Evolutionary conservation across 495 filamentous ascomycete genomes (phyloP), one percentile per base, ranked within the genome.

Genomic region (Astrothelium macrocarpum): DNA sequence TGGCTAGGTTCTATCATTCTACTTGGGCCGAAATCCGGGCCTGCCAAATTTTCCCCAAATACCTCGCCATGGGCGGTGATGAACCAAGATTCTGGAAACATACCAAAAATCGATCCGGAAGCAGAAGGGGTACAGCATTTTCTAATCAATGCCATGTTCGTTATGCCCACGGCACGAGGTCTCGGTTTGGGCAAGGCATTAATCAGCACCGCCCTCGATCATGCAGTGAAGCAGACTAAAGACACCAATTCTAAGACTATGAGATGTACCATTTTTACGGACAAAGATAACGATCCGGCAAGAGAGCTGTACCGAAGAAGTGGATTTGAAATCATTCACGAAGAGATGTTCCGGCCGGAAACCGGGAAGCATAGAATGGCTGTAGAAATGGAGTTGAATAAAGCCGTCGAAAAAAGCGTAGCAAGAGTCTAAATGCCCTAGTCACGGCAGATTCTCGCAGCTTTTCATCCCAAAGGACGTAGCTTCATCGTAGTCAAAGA

Each of bases 141-240:
- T 66, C 60, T 67, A 67, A 66, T 70, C 39, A 66, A 67, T 67
- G 80, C 72, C 18, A 75, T 82, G 69, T 83, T 81, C 66, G 79
- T 79, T 4, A 62, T 65, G 26, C 77, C 78, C 23, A 66, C 75
- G 53, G 76, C 71, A 28, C 73, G 82, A 43, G 69, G 75, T 20
- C 68, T 68, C 61, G 79, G 81, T 1, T 64, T 80, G 59, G 80
- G 73, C 9, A 75, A 68, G 62, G 67, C 67, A 18, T 65, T 82
- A 28, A 71, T 82, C 11, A 68, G 74, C 23, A 71, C 72, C 4
- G 71, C 75, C 2, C 67, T 77, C 7, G 59, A 67, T 2, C 68
- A 77, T 49, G 76, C 75, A 25, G 63, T 64, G 26, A 25, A 65
- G 31, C 32, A 67, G 36, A 64, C 69, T 43, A 60, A 64, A 32